Evolutionary conservation across 139 green algal species (phyloP), one percentile per base, ranked within the genome.

Genomic region (Dunaliella primolecta): DNA sequence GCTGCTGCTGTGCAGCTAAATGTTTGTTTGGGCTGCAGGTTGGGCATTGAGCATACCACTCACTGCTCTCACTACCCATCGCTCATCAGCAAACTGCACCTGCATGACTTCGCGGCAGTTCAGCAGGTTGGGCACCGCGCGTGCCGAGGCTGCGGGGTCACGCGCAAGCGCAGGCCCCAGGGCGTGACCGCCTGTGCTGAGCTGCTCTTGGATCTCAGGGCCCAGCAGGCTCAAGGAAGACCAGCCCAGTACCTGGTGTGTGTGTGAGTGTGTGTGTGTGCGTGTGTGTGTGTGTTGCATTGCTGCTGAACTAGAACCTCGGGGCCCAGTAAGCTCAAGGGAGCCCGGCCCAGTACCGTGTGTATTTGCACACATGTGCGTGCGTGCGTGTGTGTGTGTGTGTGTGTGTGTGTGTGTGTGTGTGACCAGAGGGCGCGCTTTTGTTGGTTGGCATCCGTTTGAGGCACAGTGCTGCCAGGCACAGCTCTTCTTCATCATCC

Each of bases 71-170:
- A n/a, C n/a, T n/a, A n/a, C n/a, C n/a, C n/a, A n/a, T n/a, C n/a
- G n/a, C n/a, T n/a, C n/a, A n/a, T n/a, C n/a, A n/a, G n/a, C n/a
- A n/a, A n/a, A n/a, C n/a, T n/a, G n/a, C 36, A 88, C 56, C 81
- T 76, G 55, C 81, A 81, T 86, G 2, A 88, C 64, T 32, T 75
- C 76, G 2, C 77, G 34, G 11, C 81, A 76, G 25, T 81, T 88
- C 3, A 84, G 29, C 36, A 33, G 29, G 2, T 25, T 27, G 11
- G 85, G n/a, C 55, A 86, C 85, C 87, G 29, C 27, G 2, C 27
- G 27, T 7, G 46, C 46, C 7, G 46, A 64, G 7, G 46, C 46
- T 15, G 15, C 46, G 15, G 46, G 46, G 46, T 64, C 46, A 15
- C 46, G 46, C 15, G 46, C 46, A 64, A 64, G 46, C 7, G 46